Conservation (phyloP, 1,284 basidiomycete genomes). For the Chondrostereum purpureum region DNA sequence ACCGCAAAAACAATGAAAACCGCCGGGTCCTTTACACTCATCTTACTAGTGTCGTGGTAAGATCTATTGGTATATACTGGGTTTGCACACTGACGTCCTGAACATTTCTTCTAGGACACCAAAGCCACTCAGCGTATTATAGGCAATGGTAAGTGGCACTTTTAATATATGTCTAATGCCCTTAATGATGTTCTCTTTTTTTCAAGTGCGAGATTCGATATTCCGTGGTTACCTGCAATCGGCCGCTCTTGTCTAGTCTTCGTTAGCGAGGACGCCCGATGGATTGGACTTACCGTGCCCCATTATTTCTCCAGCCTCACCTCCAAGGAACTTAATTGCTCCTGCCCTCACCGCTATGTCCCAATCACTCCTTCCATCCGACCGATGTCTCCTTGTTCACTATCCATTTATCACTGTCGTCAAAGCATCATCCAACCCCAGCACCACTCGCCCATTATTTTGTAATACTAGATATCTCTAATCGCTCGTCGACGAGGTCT, state of each 20-base stretch:
- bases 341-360: background rate
- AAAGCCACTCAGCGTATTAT: conserved; percentile 77
- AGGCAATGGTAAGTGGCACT: conserved; percentile 52
- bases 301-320: background rate
- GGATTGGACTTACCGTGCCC: no score
- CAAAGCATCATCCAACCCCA: background rate
- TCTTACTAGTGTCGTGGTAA: conserved; percentile 71
- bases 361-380: background rate
- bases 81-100: no score
- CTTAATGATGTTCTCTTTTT: conserved; percentile 9
- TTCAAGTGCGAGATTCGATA: conserved; percentile 60
- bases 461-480: background rate
- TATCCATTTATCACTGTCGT: background rate
- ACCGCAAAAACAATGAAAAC: conserved; percentile 71
- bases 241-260: conserved; percentile 53
- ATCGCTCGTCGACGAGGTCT: background rate
- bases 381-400: background rate
- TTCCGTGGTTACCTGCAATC: conserved; percentile 68
- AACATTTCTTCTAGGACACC: conserved; percentile 48
- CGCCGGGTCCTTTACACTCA: conserved; percentile 73
- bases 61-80: no score
- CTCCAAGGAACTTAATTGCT: background rate
- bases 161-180: conserved; percentile 1
- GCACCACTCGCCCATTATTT: background rate
- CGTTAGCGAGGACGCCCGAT: no score